These are phyloP conservation scores for Eutypella sp. DNA, from an alignment of 2,329 filamentous ascomycete species.

Conservation along the genomic window DNA sequence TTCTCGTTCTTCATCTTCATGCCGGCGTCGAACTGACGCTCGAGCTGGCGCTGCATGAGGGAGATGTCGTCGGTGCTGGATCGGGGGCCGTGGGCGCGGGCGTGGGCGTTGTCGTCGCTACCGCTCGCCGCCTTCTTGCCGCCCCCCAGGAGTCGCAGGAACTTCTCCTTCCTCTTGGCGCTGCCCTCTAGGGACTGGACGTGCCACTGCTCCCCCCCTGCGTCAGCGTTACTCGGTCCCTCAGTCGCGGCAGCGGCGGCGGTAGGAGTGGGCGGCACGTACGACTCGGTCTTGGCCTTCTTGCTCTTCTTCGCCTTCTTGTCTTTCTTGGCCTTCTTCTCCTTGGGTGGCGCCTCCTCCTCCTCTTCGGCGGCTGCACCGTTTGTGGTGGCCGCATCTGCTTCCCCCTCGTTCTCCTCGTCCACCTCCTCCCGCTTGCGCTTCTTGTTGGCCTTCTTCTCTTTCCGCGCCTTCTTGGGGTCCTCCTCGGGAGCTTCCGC, in stretches of 20 bases:
- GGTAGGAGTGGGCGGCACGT: no score
- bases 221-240: slow-evolving; percentile 6
- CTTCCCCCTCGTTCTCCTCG: slow-evolving; percentile 6
- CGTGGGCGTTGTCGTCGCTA: slow-evolving; percentile 1
- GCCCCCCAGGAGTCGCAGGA: slow-evolving; percentile 51
- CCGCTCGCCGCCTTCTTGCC: slow-evolving; percentile 31
- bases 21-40: slow-evolving; percentile 52
- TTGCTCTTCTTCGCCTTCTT: slow-evolving; percentile 21
- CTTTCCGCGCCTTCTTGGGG: slow-evolving; percentile 15
- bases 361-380: no score
- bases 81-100: slow-evolving; percentile 6
- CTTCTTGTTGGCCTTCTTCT: slow-evolving; percentile 21
- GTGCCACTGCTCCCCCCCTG: slow-evolving; percentile 44
- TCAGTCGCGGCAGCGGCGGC: slow-evolving; percentile 16
- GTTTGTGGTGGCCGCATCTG: no score
- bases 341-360: slow-evolving; percentile 15
- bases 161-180: slow-evolving; percentile 48
- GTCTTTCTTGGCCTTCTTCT: slow-evolving; percentile 17
- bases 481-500: slow-evolving; percentile 4
- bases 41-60: slow-evolving; percentile 43
- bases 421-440: slow-evolving; percentile 12
- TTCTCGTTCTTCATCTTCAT: slow-evolving; percentile 52
- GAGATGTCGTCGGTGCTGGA: slow-evolving; percentile 20
- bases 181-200: slow-evolving; percentile 48
- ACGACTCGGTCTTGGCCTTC: slow-evolving; percentile 17